Evolutionary conservation across 2,329 filamentous ascomycete genomes (phyloP), one percentile per base, ranked within the genome.

Genomic region (Colletotrichum filicis): DNA sequence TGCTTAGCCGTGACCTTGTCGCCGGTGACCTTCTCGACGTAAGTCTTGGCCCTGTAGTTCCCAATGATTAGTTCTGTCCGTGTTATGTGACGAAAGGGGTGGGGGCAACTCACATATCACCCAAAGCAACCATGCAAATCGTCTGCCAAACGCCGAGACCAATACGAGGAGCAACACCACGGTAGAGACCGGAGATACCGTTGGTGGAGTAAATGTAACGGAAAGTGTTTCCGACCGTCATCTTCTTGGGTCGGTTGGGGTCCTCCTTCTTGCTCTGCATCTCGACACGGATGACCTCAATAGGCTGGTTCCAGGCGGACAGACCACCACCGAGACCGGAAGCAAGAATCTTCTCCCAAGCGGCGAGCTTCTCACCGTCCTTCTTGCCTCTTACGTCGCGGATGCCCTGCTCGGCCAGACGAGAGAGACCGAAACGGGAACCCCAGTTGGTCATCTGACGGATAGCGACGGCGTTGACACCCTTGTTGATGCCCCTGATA

Each of bases 361-460:
- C 91, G 77, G 86, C 87, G 76, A 99, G 91, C 87, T 94, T 95
- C 82, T 96, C 91, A 77, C 88, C 88, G 14, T 96, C 87, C 76
- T 92, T 90, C 89, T 99, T 98, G 82, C 91, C 90, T 49, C 93
- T 96, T 72, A 89, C 80, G 74, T 86, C 90, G 80, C 95, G 93
- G 82, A 99, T 98, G 75, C 93, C 93, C 78, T 92, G 91, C 89
- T 99, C 97, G 66, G 95, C 95, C 77, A 98, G 90, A 83, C 97
- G 93, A 78, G 93, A 95, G 76, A 99, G 90, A 83, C 97, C 97
- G 85, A 99, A 99, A 75, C 97, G 93, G 58, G 93, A 96, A 75
- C 97, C 97, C 97, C 97, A 99, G 90, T 99, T 99, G 83, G 97
- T 98, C 89, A 98, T 98, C 88, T 99, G 97, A 80, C 97, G 93